Evolutionary conservation across 352 stramenopile genomes (phyloP), one percentile per base, ranked within the genome.

Genomic region (Aphanomyces stellatus): DNA sequence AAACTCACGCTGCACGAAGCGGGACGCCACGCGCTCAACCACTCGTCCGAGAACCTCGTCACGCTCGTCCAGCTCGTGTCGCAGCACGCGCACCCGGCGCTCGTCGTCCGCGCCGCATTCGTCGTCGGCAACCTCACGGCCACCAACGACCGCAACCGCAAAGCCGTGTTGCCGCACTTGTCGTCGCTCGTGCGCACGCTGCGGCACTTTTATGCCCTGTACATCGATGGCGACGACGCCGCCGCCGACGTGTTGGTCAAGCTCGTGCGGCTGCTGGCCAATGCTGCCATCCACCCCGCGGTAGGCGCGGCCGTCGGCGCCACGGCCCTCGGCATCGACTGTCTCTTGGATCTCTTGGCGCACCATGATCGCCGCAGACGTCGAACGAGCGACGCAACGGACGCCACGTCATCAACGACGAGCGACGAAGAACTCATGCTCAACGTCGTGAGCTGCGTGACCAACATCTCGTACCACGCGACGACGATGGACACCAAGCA

Each of bases 61-160:
- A 74, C 79, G 48, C 67, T 93, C 13, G 27, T 90, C 31, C 53
- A 69, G 7, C 64, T 92, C 13, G 72, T 90, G 42, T 63, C 72
- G 15, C 76, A 73, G 42, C 69, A 85, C 0, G 75, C 73, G 11
- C 28, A 71, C 37, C 79, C 87, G 42, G 63, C 76, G 25, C 69
- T 91, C 19, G 74, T 93, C 19, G 66, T 96, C 10, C 86, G 88
- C 11, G 72, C 90, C 25, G 87, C 86, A 62, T 96, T 96, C 62
- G 74, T 86, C 34, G 72, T 96, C 1, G 88, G 87, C 1, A 96
- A 96, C 64, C 70, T 95, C n/a, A 95, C 86, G 57, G 87, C 88
- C 25, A 79, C 76, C 2, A 95, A 94, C 57, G 87, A 96, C 41
- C 75, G 77, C 41, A 95, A 92, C 51, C 80, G 87, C 7, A 51